Evolutionary conservation across 306 rosid species (phyloP), one percentile per base, ranked within the genome.

Genomic region (Pachyrhizus erosus): DNA sequence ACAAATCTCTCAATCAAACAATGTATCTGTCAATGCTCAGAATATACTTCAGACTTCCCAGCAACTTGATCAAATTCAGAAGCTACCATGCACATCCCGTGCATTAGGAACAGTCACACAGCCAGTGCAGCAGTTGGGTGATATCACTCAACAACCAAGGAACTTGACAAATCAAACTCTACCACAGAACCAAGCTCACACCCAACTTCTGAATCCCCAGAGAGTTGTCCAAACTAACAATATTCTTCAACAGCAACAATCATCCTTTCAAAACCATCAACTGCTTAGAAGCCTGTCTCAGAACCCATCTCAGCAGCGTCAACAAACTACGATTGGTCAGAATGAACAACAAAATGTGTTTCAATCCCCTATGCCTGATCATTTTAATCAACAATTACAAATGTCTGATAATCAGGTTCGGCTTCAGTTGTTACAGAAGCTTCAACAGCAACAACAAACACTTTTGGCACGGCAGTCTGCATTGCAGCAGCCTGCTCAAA

Each of bases 371-470:
- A 68, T 80, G 52, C 89, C 89, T 4, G 94, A 89, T 71, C 90
- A 87, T 78, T 62, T 77, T 26, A 89, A 84, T 76, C 94, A 78
- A 76, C 93, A 84, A 61, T 79, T 89, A 12, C 91, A 80, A 65
- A 70, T 89, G 75, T 85, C 97, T 14, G 97, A 92, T 24, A 87
- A 66, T 81, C 94, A 88, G 69, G 70, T 65, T 65, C 46, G 21
- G 12, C 55, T 84, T 76, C 94, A 87, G 77, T 86, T 90, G 52
- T 72, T 92, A 37, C 92, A 90, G 82, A 87, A 88, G 87, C 83
- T 89, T 75, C 92, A 90, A 68, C 97, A 89, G 75, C 94, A 89
- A 52, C 91, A 86, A 62, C 92, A 89, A 55, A 82, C 90, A 21
- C 66, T 77, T 81, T 65, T 89, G 73, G 86, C 87, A 18, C 92